These are phyloP conservation scores for Candida bentonensis DNA, from an alignment of 805 yeast species.

Conservation along the genomic window DNA sequence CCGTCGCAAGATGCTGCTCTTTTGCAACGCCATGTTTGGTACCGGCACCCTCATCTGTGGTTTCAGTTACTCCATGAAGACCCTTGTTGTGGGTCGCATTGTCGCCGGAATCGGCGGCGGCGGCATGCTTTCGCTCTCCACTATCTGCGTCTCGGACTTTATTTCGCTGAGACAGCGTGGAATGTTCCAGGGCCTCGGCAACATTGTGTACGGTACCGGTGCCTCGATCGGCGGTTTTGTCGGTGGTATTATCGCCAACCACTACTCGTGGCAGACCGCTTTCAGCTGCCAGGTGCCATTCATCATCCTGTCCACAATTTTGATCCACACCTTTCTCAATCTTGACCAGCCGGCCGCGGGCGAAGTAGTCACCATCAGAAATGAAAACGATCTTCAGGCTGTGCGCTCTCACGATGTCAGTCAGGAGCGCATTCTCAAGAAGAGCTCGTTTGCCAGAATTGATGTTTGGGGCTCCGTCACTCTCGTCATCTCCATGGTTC, in stretches of 20 bases:
- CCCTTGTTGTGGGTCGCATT: constrained; percentile 55
- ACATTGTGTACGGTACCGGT: constrained; percentile 60
- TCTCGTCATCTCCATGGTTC: constrained; percentile 39
- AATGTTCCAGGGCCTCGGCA: constrained; percentile 61
- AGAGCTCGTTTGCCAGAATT: constrained; percentile 37
- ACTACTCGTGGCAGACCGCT: constrained; percentile 45
- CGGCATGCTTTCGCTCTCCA: constrained; percentile 56
- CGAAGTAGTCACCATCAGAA: constrained; percentile 3
- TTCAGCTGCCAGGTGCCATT: constrained; percentile 23
- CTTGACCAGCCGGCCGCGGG: neutral
- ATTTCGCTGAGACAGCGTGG: constrained; percentile 64
- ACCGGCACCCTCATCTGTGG: constrained; percentile 37
- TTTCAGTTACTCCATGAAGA: constrained; percentile 35
- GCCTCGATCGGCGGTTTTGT: constrained; percentile 48
- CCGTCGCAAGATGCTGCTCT: constrained; percentile 22
- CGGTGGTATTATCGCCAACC: constrained; percentile 37
- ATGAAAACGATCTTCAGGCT: constrained; percentile 5
- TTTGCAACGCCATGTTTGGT: constrained; percentile 28
- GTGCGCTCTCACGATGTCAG: constrained; percentile 2
- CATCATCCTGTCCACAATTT: constrained; percentile 22
- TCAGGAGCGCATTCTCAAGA: constrained; percentile 15
- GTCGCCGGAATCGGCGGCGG: constrained; percentile 80
- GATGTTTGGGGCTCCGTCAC: constrained; percentile 49
- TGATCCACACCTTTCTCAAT: constrained; percentile 14
- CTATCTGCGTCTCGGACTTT: constrained; percentile 60